Base-by-base conservation (phyloP, 1,284 basidiomycete genomes). In the Kwoniella shivajii region DNA sequence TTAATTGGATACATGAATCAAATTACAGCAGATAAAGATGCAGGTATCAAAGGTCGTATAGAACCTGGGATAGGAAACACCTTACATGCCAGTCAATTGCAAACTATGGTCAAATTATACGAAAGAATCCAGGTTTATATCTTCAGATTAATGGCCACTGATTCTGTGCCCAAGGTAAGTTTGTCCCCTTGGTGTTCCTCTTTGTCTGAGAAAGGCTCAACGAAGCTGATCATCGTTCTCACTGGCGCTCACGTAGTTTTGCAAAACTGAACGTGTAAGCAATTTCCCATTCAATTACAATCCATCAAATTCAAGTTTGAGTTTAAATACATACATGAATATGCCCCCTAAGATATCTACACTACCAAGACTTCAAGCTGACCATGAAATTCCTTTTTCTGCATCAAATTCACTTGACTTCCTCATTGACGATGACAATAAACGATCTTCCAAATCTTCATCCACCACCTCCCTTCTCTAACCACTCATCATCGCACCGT, bases 91-190 rank as follows among this genome's bases (percentile, higher is more conserved):
- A 95, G 89, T 41, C 95, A 99, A 77, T 81, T 99, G 51, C 92
- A 96, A 80, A 90, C 86, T 50, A 88, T 98, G 83, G 92, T 99
- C 66, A 82, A 86, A 61, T 80, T 98, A 65, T 99, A 98, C 78
- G 94, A 95, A 78, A 86, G 93, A 55, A 98, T 99, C 58, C 95
- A 98, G 79, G 88, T 85, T 36, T 93, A 98, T 75, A 93, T 98
- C 66, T 98, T 98, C 83, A 85, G 94, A 51, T 78, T 98, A 65
- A 96, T 99, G 90, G 94, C 95, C 7, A 96, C 92, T 55, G 95
- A 99, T 77, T 97, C 93, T 7, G 89, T 98, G 27, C 94, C 94
- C 20, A 93, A 93, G 84, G 90, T 90, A 66, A 50, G 83, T 69
- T 37, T 29, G 31, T 10, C 7, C 14, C n/a, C 13, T 24, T 26